These are phyloP conservation scores for Ceriops tagal DNA, from an alignment of 345 rosid genomes.

Conservation along the genomic window DNA sequence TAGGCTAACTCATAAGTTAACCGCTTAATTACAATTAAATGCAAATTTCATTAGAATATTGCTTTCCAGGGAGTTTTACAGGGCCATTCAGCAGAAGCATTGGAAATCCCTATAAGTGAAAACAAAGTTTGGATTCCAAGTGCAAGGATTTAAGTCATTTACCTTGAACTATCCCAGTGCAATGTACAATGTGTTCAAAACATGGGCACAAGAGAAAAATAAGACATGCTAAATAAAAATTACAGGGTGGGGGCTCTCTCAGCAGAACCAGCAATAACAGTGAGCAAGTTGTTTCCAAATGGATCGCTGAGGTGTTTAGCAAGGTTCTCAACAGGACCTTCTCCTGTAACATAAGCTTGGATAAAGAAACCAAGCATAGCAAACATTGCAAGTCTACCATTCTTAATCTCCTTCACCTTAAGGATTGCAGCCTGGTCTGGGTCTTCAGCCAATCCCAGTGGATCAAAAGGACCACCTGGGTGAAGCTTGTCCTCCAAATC, in stretches of 20 bases:
- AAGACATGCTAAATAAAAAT: slow-evolving; percentile 17
- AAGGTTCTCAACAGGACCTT: slow-evolving; percentile 93
- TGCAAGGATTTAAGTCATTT: neutral
- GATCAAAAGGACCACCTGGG: slow-evolving; percentile 97
- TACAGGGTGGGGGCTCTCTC: slow-evolving; percentile 87
- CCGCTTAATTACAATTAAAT: too few species aligned
- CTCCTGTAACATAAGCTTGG: slow-evolving; percentile 93
- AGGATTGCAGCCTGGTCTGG: slow-evolving; percentile 91
- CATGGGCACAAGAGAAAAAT: neutral
- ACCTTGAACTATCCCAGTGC: slow-evolving; percentile 16
- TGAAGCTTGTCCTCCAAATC: slow-evolving; percentile 94
- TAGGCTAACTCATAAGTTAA: too few species aligned
- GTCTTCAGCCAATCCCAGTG: slow-evolving; percentile 85
- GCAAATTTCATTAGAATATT: too few species aligned
- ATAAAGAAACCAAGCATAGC: slow-evolving; percentile 83
- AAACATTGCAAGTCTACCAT: slow-evolving; percentile 93
- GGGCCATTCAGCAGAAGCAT: neutral
- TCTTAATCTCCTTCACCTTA: slow-evolving; percentile 95
- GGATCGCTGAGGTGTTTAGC: slow-evolving; percentile 92
- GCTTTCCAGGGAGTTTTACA: too few species aligned
- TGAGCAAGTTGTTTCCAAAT: slow-evolving; percentile 95
- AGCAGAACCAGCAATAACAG: slow-evolving; percentile 65
- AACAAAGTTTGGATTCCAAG: neutral
- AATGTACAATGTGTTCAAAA: slow-evolving; percentile 25
- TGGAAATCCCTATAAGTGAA: neutral